These are phyloP conservation scores for Syzygium syzygioides DNA, from an alignment of 441 rosid genomes.

Conservation along the genomic window DNA sequence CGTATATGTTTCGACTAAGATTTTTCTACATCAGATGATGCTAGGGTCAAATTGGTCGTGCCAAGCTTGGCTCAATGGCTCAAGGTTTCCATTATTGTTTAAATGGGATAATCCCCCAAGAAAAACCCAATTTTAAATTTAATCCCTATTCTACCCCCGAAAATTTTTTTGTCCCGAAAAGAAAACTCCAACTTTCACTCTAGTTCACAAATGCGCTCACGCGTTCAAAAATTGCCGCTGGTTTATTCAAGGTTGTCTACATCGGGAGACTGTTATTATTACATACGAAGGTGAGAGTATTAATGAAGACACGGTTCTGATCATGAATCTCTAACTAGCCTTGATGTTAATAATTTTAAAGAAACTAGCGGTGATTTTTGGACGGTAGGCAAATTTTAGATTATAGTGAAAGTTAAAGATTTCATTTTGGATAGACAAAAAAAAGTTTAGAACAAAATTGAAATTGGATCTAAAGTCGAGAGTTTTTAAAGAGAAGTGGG, in stretches of 20 bases:
- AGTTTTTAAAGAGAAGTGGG: neutral
- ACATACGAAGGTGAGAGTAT: neutral
- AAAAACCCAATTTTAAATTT: neutral
- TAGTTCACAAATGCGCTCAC: neutral
- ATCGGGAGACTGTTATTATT: neutral
- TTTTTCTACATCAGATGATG: neutral
- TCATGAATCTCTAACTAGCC: rapidly evolving
- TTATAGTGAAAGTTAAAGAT: neutral
- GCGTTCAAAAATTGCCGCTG: neutral
- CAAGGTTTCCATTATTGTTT: neutral
- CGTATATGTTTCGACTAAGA: neutral
- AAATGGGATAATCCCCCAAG: neutral
- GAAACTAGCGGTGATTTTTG: neutral
- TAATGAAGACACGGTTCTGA: rapidly evolving
- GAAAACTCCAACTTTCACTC: neutral
- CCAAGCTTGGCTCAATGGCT: neutral
- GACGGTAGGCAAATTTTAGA: neutral
- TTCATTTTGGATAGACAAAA: neutral
- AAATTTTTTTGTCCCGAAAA: rapidly evolving
- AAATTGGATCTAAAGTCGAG: neutral
- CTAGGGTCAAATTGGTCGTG: neutral
- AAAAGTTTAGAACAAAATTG: neutral
- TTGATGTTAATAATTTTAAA: neutral
- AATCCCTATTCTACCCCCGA: neutral
- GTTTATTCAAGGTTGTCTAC: neutral